Evolutionary conservation across 1,284 basidiomycete species (phyloP), one percentile per base, ranked within the genome.

Genomic region (Agroathelia rolfsii): DNA sequence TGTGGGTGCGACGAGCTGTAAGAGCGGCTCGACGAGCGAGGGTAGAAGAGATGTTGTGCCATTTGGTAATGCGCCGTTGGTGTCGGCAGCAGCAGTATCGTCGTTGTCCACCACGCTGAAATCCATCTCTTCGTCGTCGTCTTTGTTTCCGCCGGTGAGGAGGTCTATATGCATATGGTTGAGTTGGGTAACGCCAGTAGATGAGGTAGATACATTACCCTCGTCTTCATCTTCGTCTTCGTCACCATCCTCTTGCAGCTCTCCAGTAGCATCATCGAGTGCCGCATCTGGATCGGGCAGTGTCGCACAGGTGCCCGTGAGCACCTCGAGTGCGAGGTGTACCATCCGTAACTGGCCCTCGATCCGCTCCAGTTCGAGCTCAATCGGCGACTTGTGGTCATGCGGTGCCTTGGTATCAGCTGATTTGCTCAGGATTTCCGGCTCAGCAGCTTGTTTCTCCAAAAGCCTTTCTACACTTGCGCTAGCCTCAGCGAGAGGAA

Each of bases 251-350:
- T 36, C 50, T 8, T 54, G 52, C n/a, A n/a, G n/a, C n/a, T n/a
- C n/a, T n/a, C n/a, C n/a, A n/a, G n/a, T n/a, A 6, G 42, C 48
- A 2, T 39, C 46, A 20, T 39, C 52, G 21, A 36, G 23, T 2
- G 40, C 37, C 25, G 62, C 54, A 37, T 72, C 63, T 29, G 76
- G 72, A 47, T 92, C 86, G 14, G 87, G 82, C 20, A 93, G 57
- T 7, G 79, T 84, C n/a, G 87, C 88, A 50, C 86, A 93, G n/a
- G 73, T 65, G 19, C 80, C 80, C 0, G 87, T 92, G 42, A 94
- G 56, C 32, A 94, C 74, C 57, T 95, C 90, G 20, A 95, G 64
- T 12, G 82, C 73, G 21, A 90, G 66, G 41, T 83, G 78, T 6
- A 87, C 66, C 3, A 83, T 82, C 40, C 77, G 69, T 32, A 94